phyloP scores from a whole-genome alignment of 192 early-diverging fungal genomes.

The Podila epigama region DNA sequence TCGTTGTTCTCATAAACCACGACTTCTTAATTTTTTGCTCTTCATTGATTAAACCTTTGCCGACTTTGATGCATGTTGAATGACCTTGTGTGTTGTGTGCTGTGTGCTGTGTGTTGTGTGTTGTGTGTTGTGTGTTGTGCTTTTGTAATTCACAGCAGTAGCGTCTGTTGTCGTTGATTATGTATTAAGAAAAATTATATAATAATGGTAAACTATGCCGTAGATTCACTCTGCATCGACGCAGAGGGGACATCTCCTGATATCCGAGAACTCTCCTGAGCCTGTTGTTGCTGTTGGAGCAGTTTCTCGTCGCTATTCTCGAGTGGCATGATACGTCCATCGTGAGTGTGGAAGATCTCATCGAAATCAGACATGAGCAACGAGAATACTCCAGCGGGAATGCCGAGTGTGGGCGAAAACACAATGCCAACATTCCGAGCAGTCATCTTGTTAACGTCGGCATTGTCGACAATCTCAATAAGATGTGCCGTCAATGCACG shows the following conservation, averaged over 20 bases:
- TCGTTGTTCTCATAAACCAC: not conserved
- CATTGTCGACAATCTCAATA: conserved; percentile 84
- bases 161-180: too few species aligned
- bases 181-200: too few species aligned
- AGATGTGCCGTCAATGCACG: conserved; percentile 89
- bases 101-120: too few species aligned
- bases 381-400: conserved; percentile 93
- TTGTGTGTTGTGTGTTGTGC: too few species aligned
- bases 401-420: conserved; percentile 92
- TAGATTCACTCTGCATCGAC: not conserved
- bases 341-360: conserved; percentile 81
- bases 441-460: conserved; percentile 93
- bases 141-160: too few species aligned
- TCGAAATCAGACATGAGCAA: conserved; percentile 92
- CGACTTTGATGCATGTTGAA: too few species aligned
- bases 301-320: conserved; percentile 21
- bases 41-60: too few species aligned
- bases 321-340: conserved; percentile 58
- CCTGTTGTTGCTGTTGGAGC: too few species aligned
- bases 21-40: not conserved
- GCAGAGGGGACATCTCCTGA: not conserved
- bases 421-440: conserved; percentile 96
- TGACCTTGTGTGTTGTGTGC: too few species aligned
- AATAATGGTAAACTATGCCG: too few species aligned
- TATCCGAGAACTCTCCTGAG: not conserved